Percentiles rank a stretch among this genome's conserved stretches.
These are phyloP conservation scores for Conoideocrella luteorostrata DNA, from an alignment of 2,329 filamentous ascomycete genomes.

Conservation along the genomic window DNA sequence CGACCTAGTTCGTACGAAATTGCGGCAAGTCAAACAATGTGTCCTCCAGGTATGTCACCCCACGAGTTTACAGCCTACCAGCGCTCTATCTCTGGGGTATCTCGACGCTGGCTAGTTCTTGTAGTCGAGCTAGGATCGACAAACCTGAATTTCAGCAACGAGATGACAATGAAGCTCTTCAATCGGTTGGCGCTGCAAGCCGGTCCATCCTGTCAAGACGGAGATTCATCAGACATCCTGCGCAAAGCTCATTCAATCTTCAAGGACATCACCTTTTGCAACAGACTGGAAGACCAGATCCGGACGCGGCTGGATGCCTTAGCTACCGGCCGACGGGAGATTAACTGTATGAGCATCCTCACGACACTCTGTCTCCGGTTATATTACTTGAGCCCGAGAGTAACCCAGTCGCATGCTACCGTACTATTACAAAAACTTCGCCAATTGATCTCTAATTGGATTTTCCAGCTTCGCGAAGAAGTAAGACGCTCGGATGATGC, in stretches of 20 bases:
- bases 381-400: constrained; percentile 12
- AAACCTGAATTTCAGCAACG: constrained; percentile 53
- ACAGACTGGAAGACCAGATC: constrained; percentile 40
- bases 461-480: constrained; percentile 37
- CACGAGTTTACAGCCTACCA: constrained; percentile 51
- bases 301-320: constrained; percentile 36
- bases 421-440: constrained; percentile 36
- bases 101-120: constrained; percentile 43
- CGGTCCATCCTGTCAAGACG: constrained; percentile 37
- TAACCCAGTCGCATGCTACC: constrained; percentile 14
- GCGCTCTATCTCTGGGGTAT: constrained; percentile 36
- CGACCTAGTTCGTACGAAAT: constrained; percentile 42
- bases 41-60: constrained; percentile 37
- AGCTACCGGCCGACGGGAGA: constrained; percentile 52
- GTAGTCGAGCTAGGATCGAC: constrained; percentile 44
- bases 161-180: constrained; percentile 43
- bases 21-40: constrained; percentile 41
- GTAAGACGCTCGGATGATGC: constrained; percentile 31
- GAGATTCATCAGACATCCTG: constrained; percentile 22
- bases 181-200: constrained; percentile 46
- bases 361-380: constrained; percentile 43
- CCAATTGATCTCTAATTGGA: constrained; percentile 42
- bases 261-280: constrained; percentile 42
- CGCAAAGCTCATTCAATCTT: constrained; percentile 45
- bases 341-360: constrained; percentile 49